Evolutionary conservation across 805 yeast genomes (phyloP), one percentile per base, ranked within the genome.

Genomic region (Soucietia sequanensis): DNA sequence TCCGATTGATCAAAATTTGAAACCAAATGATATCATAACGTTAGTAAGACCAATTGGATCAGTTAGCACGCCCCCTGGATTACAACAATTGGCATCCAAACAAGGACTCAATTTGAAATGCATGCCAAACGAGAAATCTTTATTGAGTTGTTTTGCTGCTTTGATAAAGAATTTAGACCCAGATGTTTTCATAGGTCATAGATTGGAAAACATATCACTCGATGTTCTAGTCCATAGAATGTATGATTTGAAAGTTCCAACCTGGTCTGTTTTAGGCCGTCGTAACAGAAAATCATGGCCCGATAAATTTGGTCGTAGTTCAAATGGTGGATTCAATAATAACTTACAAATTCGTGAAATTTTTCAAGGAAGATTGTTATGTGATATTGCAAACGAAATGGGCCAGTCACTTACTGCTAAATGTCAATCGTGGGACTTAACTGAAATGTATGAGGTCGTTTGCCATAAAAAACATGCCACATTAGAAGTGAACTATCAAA

Each of bases 361-460:
- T 14, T 74, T 83, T 51, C 78, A 89, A 24, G 99, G 99, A 23
- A 74, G 99, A 48, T 71, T 93, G 37, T 52, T 91, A 30, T 87
- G 96, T 72, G 99, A 93, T 60, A 79, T 93, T 52, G 88, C 91
- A 33, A 93, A 93, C 59, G 96, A 88, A 51, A 76, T 90, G 80
- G 99, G 98, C 31, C 93, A 84, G 56, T 90, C 97, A 0, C 68
- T 91, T 43, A 88, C 96, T 4, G 68, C 83, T 4, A 88, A 89
- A 56, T 93, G 98, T 63, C 95, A 88, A 58, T 84, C 91, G 12
- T 93, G 96, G 96, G 95, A 87, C 39, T 68, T 93, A 38, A 71
- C 84, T 10, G 99, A 93, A 59, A 93, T 93, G 98, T 83, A 80
- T 48, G 81, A 78, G 20, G 75, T 86, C 32, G 84, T 86, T 12